A percentile compares a stretch with the other conserved stretches of the same genome.
These are phyloP conservation scores for Urochloa ruziziensis DNA, from an alignment of 176 grass and related monocot species.

Conservation along the genomic window DNA sequence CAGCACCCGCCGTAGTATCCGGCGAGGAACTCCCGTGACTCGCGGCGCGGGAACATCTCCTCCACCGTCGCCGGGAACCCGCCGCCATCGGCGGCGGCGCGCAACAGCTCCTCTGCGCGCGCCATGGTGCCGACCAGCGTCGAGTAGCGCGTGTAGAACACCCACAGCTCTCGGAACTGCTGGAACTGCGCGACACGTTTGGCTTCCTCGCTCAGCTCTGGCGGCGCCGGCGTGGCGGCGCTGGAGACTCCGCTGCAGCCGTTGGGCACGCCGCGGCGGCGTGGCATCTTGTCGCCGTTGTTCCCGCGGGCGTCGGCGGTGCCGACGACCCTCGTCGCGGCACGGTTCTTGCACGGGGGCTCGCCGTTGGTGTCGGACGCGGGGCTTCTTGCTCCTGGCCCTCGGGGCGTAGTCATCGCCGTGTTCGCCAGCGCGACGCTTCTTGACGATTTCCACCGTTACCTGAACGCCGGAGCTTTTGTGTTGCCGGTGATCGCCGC, in stretches of 20 bases:
- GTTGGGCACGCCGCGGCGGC: neutral
- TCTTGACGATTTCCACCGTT: neutral
- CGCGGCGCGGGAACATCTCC: conserved; percentile 1
- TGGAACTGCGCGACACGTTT: no score
- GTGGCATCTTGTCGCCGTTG: neutral
- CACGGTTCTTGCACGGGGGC: no score
- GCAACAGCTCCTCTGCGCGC: neutral
- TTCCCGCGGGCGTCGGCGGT: neutral
- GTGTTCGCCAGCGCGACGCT: neutral
- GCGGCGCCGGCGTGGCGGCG: neutral
- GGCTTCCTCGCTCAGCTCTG: no score
- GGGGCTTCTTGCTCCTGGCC: neutral
- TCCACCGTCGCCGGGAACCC: neutral
- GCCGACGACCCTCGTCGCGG: neutral
- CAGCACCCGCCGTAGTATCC: neutral
- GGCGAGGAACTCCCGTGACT: neutral
- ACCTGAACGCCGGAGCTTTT: neutral
- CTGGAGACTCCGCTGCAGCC: neutral
- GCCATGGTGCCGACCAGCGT: neutral
- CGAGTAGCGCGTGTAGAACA: conserved; percentile 10
- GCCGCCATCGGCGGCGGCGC: no score
- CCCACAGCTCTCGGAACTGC: neutral
- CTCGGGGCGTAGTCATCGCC: no score
- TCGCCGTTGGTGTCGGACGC: no score
- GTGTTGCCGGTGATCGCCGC: neutral